Percentiles rank a stretch among this genome's conserved stretches.
phyloP scores from a whole-genome alignment of 2,329 filamentous ascomycete species.

The Ophiobolus disseminans region DNA sequence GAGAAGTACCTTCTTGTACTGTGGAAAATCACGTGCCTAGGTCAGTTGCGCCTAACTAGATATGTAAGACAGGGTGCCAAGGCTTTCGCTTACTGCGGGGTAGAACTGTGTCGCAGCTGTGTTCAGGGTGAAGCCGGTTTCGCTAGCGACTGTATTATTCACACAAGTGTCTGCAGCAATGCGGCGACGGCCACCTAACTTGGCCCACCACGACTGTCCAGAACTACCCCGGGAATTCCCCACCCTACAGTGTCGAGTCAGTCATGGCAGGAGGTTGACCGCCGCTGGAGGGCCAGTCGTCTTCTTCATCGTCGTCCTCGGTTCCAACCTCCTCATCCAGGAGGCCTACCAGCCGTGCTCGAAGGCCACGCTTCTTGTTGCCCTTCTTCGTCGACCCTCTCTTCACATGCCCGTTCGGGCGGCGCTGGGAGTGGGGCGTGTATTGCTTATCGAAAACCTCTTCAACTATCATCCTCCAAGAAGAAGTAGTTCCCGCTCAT shows the following conservation, averaged over 20 bases:
- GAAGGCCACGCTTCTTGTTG: constrained; percentile 44
- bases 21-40: too few species aligned
- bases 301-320: constrained; percentile 68
- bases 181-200: constrained; percentile 61
- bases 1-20: too few species aligned
- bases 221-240: background rate
- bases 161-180: background rate
- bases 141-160: background rate
- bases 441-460: constrained; percentile 63
- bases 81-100: too few species aligned
- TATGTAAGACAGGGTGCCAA: too few species aligned
- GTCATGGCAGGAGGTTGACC: constrained; percentile 61
- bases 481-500: constrained; percentile 95
- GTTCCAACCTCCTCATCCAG: constrained; percentile 63
- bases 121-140: too few species aligned
- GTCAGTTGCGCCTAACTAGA: too few species aligned
- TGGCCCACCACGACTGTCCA: constrained; percentile 49
- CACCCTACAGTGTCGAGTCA: constrained; percentile 38
- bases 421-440: constrained; percentile 42
- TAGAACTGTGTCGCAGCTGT: too few species aligned
- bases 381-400: constrained; percentile 48
- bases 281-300: constrained; percentile 65
- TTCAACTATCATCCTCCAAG: constrained; percentile 84
- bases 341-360: constrained; percentile 41
- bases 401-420: constrained; percentile 50